Conservation (phyloP, 2,329 filamentous ascomycete genomes). For the Monosporascus sp. region DNA sequence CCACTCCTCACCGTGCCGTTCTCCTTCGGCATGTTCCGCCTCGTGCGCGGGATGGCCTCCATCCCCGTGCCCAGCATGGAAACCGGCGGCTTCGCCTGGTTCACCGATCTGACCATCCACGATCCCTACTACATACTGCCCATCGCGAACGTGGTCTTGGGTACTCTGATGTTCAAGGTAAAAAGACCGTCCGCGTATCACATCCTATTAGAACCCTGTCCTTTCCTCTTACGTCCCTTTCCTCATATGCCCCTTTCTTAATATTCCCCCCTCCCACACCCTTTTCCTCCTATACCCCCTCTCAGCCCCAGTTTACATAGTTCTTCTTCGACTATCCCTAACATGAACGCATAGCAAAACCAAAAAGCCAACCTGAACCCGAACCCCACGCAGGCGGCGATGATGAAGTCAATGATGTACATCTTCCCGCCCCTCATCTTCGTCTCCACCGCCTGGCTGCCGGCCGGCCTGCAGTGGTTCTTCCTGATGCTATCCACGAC, state of each 20-base stretch:
- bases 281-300: too few species aligned
- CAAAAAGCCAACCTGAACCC: conserved; percentile 17
- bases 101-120: conserved; percentile 66
- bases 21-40: conserved; percentile 74
- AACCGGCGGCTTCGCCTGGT: conserved; percentile 68
- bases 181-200: conserved; percentile 15
- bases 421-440: conserved; percentile 40
- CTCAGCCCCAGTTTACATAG: too few species aligned
- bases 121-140: conserved; percentile 81
- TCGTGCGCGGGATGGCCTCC: conserved; percentile 66
- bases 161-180: conserved; percentile 57
- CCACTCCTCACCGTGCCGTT: conserved; percentile 60
- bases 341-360: conserved; percentile 13
- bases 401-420: conserved; percentile 38
- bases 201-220: background rate
- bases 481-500: conserved; percentile 33
- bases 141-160: conserved; percentile 47
- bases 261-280: too few species aligned
- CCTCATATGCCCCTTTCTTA: background rate
- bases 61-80: conserved; percentile 79
- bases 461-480: conserved; percentile 46
- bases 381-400: conserved; percentile 27
- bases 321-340: background rate
- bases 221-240: background rate
- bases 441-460: conserved; percentile 41